Conservation (phyloP, 2,329 filamentous ascomycete genomes). For the Fusarium gaditjirri region DNA sequence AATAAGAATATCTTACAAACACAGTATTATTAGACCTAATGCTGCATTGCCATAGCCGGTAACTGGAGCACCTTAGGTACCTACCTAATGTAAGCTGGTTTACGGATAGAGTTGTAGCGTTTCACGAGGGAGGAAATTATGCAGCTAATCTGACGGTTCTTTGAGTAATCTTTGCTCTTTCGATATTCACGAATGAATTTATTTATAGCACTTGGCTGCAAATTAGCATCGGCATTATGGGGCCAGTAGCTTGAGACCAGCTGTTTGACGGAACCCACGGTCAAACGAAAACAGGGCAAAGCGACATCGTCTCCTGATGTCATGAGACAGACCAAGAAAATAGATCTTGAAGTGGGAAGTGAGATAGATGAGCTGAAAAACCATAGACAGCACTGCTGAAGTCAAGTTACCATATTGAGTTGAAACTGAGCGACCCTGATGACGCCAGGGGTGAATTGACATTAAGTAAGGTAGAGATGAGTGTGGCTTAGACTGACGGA, state of each 20-base stretch:
- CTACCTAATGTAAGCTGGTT: neutral
- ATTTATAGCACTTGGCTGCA: slow-evolving; percentile 25
- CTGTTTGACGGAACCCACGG: neutral
- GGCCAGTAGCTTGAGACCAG: slow-evolving; percentile 2
- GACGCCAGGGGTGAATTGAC: slow-evolving; percentile 14
- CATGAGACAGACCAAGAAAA: neutral
- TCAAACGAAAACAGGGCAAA: neutral
- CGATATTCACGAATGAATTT: slow-evolving; percentile 4
- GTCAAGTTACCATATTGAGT: neutral
- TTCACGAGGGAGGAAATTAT: neutral
- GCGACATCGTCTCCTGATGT: neutral
- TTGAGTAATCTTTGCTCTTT: neutral
- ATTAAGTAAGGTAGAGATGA: slow-evolving; percentile 24
- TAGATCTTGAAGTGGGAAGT: neutral
- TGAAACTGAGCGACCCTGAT: neutral
- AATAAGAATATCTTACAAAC: neutral
- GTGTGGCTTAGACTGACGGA: slow-evolving; percentile 41
- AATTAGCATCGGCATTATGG: slow-evolving; percentile 22
- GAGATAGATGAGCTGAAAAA: neutral
- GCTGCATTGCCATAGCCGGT: neutral
- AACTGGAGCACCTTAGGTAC: neutral
- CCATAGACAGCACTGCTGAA: neutral
- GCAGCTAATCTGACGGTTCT: neutral
- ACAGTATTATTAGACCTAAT: neutral
- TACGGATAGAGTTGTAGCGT: neutral